Percentiles rank a stretch among this genome's conserved stretches.
Evolutionary conservation across 441 rosid genomes (phyloP).

Genomic region (Populus hybrid): DNA sequence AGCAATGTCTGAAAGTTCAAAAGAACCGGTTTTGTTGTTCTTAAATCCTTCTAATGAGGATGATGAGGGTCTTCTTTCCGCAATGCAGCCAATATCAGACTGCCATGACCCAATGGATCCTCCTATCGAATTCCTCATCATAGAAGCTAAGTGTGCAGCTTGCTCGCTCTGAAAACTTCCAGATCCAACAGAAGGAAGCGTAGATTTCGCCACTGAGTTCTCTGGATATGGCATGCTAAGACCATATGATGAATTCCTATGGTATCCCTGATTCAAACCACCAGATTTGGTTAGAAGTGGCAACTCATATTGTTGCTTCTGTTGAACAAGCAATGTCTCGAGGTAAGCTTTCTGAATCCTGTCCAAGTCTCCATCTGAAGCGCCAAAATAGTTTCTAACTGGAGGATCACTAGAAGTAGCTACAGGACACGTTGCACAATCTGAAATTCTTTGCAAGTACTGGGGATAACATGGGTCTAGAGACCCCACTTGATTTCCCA

Average conservation of each 20-base stretch:
- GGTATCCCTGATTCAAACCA: constrained; percentile 44
- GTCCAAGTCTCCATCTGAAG: constrained; percentile 47
- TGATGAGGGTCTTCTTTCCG: constrained; percentile 45
- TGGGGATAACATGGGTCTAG: constrained; percentile 51
- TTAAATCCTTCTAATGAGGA: constrained; percentile 81
- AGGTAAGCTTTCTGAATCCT: constrained; percentile 55
- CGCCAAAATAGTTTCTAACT: constrained; percentile 42
- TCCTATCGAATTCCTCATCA: constrained; percentile 57
- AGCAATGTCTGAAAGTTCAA: constrained; percentile 68
- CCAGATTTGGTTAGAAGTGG: constrained; percentile 45
- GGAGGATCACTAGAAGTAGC: constrained; percentile 42
- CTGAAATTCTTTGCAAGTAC: constrained; percentile 47
- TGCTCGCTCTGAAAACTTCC: constrained; percentile 57
- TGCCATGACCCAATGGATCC: constrained; percentile 54
- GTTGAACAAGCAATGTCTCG: constrained; percentile 67
- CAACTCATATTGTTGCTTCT: constrained; percentile 60
- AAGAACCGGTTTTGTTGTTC: constrained; percentile 67
- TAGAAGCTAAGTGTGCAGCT: constrained; percentile 47
- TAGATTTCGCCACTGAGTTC: constrained; percentile 43
- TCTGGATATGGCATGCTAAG: constrained; percentile 44
- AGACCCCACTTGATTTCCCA: constrained; percentile 45
- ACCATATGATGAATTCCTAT: constrained; percentile 55
- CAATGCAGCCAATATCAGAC: constrained; percentile 42
- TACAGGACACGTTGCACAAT: constrained; percentile 27
- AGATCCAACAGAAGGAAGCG: constrained; percentile 51